Evolutionary conservation across 148 eudicot species (phyloP).

Genomic region (Arbutus unedo): DNA sequence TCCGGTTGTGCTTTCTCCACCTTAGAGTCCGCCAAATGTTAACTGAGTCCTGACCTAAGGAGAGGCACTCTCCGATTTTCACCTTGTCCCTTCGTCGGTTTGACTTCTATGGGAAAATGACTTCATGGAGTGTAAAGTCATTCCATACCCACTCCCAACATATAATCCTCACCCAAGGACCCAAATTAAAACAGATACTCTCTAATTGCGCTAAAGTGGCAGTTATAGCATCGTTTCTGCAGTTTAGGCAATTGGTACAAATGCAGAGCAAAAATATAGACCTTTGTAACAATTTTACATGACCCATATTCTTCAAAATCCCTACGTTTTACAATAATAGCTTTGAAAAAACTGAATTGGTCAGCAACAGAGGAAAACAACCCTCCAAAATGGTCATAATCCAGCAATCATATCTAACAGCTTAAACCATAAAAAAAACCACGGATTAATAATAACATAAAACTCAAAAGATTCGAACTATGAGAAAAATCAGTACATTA

Average conservation of each 20-base stretch:
- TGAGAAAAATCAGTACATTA: neutral
- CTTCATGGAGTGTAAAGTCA: neutral
- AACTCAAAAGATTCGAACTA: neutral
- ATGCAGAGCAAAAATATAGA: neutral
- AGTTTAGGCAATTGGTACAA: constrained; percentile 2
- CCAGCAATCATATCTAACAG: neutral
- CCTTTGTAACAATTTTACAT: neutral
- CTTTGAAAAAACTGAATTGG: neutral
- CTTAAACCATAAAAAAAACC: constrained; percentile 1
- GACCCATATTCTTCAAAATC: neutral
- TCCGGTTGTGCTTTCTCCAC: neutral
- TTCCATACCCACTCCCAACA: neutral
- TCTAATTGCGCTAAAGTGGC: neutral
- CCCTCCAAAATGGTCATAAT: neutral
- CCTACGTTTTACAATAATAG: neutral
- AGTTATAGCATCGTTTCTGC: neutral
- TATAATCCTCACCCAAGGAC: neutral
- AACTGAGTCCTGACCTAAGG: neutral
- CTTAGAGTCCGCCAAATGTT: neutral
- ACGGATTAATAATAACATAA: neutral
- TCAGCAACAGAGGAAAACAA: neutral
- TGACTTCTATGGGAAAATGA: neutral
- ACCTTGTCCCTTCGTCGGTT: neutral
- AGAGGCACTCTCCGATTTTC: neutral
- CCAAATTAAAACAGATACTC: neutral